Evolutionary conservation across 345 rosid species (phyloP).

Genomic region (Eucalyptus pauciflora): DNA sequence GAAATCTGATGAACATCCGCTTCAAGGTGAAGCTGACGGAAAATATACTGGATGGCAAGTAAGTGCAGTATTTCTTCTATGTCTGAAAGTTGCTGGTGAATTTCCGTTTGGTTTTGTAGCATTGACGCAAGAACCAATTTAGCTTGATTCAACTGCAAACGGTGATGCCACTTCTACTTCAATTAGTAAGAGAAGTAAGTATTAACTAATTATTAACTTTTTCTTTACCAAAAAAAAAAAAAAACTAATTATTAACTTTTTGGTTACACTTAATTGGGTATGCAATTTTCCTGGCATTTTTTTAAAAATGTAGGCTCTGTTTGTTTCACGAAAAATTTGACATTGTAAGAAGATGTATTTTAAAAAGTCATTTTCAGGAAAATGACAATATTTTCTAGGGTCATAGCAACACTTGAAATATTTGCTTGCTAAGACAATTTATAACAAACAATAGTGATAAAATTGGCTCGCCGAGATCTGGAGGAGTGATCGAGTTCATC

Average conservation of each 20-base stretch:
- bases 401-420: neutral
- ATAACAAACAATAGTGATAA: neutral
- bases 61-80: neutral
- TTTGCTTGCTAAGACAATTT: neutral
- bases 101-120: neutral
- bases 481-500: too few species aligned
- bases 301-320: fast-evolving
- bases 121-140: neutral
- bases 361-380: neutral
- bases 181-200: conserved; percentile 14
- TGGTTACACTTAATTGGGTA: too few species aligned
- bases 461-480: too few species aligned
- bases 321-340: fast-evolving
- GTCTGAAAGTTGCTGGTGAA: neutral
- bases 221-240: too few species aligned
- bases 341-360: neutral
- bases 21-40: neutral
- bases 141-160: neutral
- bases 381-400: neutral
- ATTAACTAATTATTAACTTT: neutral
- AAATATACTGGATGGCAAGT: neutral
- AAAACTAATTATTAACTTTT: neutral
- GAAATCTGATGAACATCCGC: neutral
- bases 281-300: neutral
- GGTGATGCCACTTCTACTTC: conserved; percentile 32